Percentiles rank a stretch among this genome's conserved stretches.
Conservation (phyloP, 257 asterid genomes). For the Ehretia macrophylla region DNA sequence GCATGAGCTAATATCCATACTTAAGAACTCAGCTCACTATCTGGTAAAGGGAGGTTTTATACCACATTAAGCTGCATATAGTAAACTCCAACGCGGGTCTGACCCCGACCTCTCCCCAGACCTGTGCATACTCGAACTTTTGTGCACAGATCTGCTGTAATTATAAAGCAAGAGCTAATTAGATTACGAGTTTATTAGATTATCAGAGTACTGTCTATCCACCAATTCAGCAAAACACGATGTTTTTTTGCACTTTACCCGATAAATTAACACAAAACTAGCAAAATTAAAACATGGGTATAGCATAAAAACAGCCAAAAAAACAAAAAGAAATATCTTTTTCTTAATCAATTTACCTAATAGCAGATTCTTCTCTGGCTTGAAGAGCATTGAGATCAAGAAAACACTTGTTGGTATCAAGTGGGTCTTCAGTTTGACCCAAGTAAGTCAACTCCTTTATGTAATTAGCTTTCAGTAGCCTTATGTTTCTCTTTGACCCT, state of each 20-base stretch:
- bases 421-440: constrained; percentile 88
- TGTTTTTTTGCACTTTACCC: neutral
- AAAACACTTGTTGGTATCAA: constrained; percentile 70
- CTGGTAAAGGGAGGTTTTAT: too few species aligned
- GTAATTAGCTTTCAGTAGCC: constrained; percentile 81
- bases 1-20: too few species aligned
- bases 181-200: too few species aligned
- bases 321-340: neutral
- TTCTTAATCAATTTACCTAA: constrained; percentile 40
- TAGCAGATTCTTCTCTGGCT: constrained; percentile 83
- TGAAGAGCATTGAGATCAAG: constrained; percentile 73
- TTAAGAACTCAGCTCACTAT: too few species aligned
- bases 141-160: too few species aligned
- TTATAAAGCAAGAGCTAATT: too few species aligned
- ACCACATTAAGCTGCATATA: too few species aligned
- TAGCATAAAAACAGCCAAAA: neutral
- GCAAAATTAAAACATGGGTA: neutral
- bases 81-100: too few species aligned
- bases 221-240: too few species aligned
- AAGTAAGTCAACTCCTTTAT: constrained; percentile 64
- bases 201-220: too few species aligned
- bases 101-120: too few species aligned
- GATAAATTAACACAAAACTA: neutral
- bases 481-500: constrained; percentile 67
- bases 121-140: too few species aligned